Base-by-base conservation (phyloP, 495 filamentous ascomycete species). In the Lasiosphaeria miniovina region DNA sequence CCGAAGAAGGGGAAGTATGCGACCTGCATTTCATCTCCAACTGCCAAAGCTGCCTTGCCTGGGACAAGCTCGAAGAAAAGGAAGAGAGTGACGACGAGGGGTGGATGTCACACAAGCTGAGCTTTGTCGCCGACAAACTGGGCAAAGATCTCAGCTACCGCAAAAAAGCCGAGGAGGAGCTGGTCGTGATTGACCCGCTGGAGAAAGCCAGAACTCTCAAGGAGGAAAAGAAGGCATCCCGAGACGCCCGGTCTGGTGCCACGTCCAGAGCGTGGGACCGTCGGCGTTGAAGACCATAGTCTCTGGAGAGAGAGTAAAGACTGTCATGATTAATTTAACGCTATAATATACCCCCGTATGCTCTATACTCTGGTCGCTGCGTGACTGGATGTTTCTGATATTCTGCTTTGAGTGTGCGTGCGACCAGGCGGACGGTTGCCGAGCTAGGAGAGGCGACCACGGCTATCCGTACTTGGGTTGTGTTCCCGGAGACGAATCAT, bases 61-160 rank as follows among this genome's bases (percentile, higher is more conserved):
- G 93, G 90, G 86, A 90, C 59, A 77, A 77, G 36, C 75, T 76
- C 15, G 81, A 73, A 15, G 82, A 80, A 6, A 73, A 72, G 5
- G 80, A 84, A 11, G 82, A 89, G 10, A 83, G 81, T 38, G 85
- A 89, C 57, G 87, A 90, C 36, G 78, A 80, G 54, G 81, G 79
- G 8, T 84, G 80, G 82, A 84, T 84, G 82, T 82, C 75, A 7
- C 94, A 98, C 74, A 77, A 82, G 9, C 74, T 98, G 38, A 91
- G 77, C 11, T 98, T 97, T 75, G 86, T 87, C 15, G 93, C 92
- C 61, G 95, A 98, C 69, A 87, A 87, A 58, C 72, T 96, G 3
- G 94, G 95, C 38, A 98, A 98, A 68, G 91, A 96, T 71, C 71
- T 96, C 56, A 90, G 84, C 40, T 97, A 92, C 82, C 91, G 93